Base-by-base conservation (phyloP, 2,329 filamentous ascomycete genomes). In the Harringtonia aguacate region DNA sequence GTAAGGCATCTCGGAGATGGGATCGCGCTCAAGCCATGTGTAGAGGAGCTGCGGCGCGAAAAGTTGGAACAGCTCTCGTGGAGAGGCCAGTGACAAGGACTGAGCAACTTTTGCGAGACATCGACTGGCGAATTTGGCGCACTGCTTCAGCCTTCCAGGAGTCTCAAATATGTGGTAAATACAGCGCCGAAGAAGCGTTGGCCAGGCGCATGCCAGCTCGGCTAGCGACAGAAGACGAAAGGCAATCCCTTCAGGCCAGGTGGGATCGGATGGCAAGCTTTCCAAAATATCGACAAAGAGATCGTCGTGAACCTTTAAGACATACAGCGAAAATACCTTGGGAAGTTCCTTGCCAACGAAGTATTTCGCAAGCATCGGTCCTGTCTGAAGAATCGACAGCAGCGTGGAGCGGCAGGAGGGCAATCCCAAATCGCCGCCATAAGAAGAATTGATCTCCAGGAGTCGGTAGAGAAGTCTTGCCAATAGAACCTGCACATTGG, bases 121-220 rank as follows among this genome's bases (percentile, higher is more conserved):
- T 41, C 73, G 73, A 44, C 75, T 76, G 1, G 90, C 89, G 62
- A 95, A 84, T 18, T 70, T 66, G 18, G 72, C 69, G 8, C 84
- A 83, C 12, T 66, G 63, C 4, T 73, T 63, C 14, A 94, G 77
- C 45, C 79, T 79, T 2, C 84, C 86, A 2, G 89, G 85, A 0
- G 84, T 87, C 59, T 97, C 92, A 53, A 97, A 95, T 20, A 97
- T 88, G 59, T 92, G 84, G 59, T 95, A 98, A 17, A 94, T 84
- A 51, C 87, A 88, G 50, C 84, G 79, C 41, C 89, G 81, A 36
- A 95, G 71, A 18, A 97, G 70, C 1, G 89, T 94, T 47, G 87
- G 81, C 86, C 90, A 97, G 41, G 70, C 67, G 27, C 86, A 85
- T 21, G 85, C 92, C 46, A 98, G 66, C 44, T 79, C 79, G 2